Percentiles rank a stretch among this genome's conserved stretches.
phyloP scores from a whole-genome alignment of 805 yeast species.

The Saccharomycopsis guyanensis region DNA sequence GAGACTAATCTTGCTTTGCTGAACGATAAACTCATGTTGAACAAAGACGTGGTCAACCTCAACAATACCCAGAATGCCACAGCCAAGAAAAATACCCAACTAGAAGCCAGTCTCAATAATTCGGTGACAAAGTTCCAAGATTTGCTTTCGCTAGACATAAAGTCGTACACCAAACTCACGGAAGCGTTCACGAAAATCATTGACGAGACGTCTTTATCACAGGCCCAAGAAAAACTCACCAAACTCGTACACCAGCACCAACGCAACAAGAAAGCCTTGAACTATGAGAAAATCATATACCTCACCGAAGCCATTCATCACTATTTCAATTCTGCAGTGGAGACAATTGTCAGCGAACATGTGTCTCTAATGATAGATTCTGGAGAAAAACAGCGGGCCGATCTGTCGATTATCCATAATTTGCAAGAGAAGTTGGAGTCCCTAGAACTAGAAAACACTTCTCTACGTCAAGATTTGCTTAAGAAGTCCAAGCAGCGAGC shows the following conservation, averaged over 20 bases:
- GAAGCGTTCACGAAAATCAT: slow-evolving; percentile 4
- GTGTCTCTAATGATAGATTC: slow-evolving; percentile 1
- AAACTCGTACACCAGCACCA: slow-evolving; percentile 5
- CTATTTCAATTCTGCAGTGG: slow-evolving; percentile 12
- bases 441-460: not conserved
- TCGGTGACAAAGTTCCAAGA: slow-evolving; percentile 2
- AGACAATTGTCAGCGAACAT: slow-evolving; percentile 8
- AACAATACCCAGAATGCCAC: not conserved
- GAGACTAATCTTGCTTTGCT: not conserved
- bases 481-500: not conserved
- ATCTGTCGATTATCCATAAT: slow-evolving; percentile 3
- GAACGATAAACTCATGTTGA: not conserved
- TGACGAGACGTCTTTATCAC: slow-evolving; percentile 7
- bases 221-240: slow-evolving; percentile 9
- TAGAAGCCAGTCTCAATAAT: not conserved
- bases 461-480: not conserved
- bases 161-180: slow-evolving; percentile 1
- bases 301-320: slow-evolving; percentile 13
- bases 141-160: slow-evolving; percentile 9
- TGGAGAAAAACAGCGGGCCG: slow-evolving; percentile 6
- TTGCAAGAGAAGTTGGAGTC: not conserved
- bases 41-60: slow-evolving; percentile 2
- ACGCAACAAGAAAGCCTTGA: slow-evolving; percentile 1
- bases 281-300: slow-evolving; percentile 13
- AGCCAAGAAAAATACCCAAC: not conserved